Percentiles rank a stretch among this genome's conserved stretches.
phyloP scores from a whole-genome alignment of 2,329 filamentous ascomycete genomes.

The Aspergillus flavus region DNA sequence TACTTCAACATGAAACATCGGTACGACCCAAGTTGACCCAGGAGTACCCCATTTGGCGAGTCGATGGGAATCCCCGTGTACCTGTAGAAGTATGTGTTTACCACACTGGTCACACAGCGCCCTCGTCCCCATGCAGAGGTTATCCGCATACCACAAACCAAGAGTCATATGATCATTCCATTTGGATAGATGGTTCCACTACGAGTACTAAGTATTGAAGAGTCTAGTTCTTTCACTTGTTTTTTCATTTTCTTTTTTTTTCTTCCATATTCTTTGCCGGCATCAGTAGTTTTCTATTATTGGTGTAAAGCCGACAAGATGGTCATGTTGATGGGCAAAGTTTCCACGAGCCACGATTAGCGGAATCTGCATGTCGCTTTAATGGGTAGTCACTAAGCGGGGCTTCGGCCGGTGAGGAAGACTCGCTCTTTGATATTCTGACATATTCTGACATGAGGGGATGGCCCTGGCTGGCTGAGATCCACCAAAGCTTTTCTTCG shows the following conservation, averaged over 20 bases:
- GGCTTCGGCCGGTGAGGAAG: slow-evolving; percentile 7
- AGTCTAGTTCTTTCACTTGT: neutral
- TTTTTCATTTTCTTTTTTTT: no score
- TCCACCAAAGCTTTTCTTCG: neutral
- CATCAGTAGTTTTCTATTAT: neutral
- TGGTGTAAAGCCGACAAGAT: slow-evolving; percentile 1
- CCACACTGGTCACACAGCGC: neutral
- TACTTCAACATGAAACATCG: slow-evolving; percentile 6
- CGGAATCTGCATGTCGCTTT: slow-evolving; percentile 24
- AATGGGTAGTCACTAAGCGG: slow-evolving; percentile 25
- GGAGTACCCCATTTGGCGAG: neutral
- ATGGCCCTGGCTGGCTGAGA: neutral
- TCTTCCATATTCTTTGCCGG: neutral
- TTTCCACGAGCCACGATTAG: slow-evolving; percentile 9
- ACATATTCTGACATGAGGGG: neutral
- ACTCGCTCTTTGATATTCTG: neutral
- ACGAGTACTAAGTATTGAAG: neutral
- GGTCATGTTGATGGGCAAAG: neutral
- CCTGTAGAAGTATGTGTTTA: neutral
- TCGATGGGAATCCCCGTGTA: neutral
- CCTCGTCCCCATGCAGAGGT: neutral
- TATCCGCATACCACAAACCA: neutral
- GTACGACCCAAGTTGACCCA: neutral
- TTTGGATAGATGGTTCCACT: neutral
- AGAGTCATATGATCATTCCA: neutral